phyloP scores from a whole-genome alignment of 1,139 yeast genomes.

The Saccharomyces hybrid region DNA sequence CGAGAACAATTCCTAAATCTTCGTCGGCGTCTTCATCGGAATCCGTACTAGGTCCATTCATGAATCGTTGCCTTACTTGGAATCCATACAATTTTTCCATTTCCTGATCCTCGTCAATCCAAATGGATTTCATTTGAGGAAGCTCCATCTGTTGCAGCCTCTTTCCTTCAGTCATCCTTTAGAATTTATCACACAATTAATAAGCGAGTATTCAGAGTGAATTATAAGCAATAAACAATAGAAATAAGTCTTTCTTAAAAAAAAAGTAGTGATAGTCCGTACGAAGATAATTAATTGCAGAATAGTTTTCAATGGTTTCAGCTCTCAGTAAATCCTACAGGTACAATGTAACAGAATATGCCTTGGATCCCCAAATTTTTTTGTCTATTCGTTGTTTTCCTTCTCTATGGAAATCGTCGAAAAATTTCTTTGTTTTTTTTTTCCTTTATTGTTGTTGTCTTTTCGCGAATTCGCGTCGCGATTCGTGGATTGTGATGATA shows the following conservation, averaged over 20 bases:
- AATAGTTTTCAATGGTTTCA: neutral
- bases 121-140: conserved; percentile 36
- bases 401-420: neutral
- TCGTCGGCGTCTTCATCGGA: conserved; percentile 19
- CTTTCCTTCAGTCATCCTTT: neutral
- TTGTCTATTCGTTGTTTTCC: neutral
- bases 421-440: neutral
- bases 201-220: neutral
- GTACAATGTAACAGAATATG: neutral
- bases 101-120: conserved; percentile 36
- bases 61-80: conserved; percentile 22
- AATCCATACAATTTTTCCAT: conserved; percentile 29
- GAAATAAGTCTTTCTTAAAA: neutral
- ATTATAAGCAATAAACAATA: neutral
- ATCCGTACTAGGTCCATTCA: conserved; percentile 13
- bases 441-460: neutral
- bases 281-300: neutral
- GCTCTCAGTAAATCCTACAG: neutral
- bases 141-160: conserved; percentile 4
- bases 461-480: conserved; percentile 1
- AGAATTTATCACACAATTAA: neutral
- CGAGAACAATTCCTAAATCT: conserved; percentile 24
- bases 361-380: neutral
- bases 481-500: neutral
- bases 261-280: neutral